phyloP scores from a whole-genome alignment of 2,329 filamentous ascomycete genomes.

The Trichoderma simmonsii region DNA sequence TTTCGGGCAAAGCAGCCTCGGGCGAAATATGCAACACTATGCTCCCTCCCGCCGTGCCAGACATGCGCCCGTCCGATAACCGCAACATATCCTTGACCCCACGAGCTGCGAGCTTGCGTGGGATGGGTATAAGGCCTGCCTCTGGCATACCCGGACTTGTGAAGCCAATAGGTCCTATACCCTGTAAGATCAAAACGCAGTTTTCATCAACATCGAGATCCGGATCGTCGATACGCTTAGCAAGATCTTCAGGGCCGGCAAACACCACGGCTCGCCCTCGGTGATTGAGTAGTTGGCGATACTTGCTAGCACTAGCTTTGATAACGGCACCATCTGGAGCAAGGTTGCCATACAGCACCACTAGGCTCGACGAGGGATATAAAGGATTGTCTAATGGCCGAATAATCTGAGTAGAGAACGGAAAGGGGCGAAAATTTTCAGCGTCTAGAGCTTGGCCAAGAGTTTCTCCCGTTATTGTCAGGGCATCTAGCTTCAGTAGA shows the following conservation, averaged over 20 bases:
- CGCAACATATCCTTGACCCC: conserved; percentile 77
- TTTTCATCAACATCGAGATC: conserved; percentile 58
- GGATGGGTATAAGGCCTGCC: conserved; percentile 60
- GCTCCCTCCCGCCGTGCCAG: conserved; percentile 82
- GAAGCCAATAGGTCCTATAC: conserved; percentile 78
- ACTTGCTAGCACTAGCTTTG: conserved; percentile 84
- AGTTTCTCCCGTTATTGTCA: conserved; percentile 81
- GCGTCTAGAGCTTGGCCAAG: conserved; percentile 74
- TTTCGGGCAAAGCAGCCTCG: conserved; percentile 73
- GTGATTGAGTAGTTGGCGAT: conserved; percentile 55
- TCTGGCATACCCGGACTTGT: conserved; percentile 87
- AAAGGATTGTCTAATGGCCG: conserved; percentile 63
- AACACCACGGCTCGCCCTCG: conserved; percentile 60
- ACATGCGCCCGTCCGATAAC: conserved; percentile 84
- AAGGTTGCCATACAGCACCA: conserved; percentile 79
- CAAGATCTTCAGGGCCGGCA: conserved; percentile 71
- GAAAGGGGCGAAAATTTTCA: conserved; percentile 57
- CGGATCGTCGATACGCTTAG: conserved; percentile 55
- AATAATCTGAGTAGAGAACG: conserved; percentile 48
- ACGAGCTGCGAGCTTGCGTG: conserved; percentile 74
- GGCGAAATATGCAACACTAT: conserved; percentile 86
- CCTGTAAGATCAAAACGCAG: conserved; percentile 75
- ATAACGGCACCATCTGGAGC: conserved; percentile 80
- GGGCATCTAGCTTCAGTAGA: conserved; percentile 71
- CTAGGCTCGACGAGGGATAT: conserved; percentile 73